Percentiles rank a stretch among this genome's conserved stretches.
phyloP scores from a whole-genome alignment of 1,139 yeast genomes.

The Sugiyamaella paludigena region DNA sequence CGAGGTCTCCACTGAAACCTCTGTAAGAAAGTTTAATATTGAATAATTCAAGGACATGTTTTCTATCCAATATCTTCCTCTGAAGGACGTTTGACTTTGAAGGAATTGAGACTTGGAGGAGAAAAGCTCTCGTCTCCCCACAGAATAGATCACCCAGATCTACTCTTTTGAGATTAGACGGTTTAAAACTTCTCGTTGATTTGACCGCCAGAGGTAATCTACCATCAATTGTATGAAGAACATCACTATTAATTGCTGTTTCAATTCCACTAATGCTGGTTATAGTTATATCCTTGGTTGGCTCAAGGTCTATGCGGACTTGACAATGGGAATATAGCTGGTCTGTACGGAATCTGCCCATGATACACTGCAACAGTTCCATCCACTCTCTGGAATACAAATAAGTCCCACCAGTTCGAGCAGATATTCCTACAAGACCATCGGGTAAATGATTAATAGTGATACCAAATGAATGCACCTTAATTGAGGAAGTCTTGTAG shows the following conservation, averaged over 20 bases:
- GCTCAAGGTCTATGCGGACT: constrained; percentile 19
- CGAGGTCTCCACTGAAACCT: constrained; percentile 12
- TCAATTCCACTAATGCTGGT: constrained; percentile 18
- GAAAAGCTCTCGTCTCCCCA: constrained; percentile 23
- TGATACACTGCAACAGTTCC: constrained; percentile 14
- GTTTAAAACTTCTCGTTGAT: constrained; percentile 12
- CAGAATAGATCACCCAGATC: constrained; percentile 24
- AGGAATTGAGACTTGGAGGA: constrained; percentile 24
- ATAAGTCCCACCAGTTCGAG: constrained; percentile 19
- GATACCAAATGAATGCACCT: constrained; percentile 21
- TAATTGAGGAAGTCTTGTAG: constrained; percentile 5
- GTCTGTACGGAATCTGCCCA: constrained; percentile 17
- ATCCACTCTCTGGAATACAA: constrained; percentile 20
- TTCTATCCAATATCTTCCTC: constrained; percentile 3
- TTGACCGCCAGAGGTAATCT: background rate
- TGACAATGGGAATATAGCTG: constrained; percentile 18
- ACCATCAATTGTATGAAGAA: constrained; percentile 14
- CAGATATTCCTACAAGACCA: constrained; percentile 12
- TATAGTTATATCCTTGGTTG: constrained; percentile 19
- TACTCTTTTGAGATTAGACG: constrained; percentile 13
- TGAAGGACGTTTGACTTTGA: background rate
- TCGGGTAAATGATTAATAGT: constrained; percentile 20
- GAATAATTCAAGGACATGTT: constrained; percentile 9
- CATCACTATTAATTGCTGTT: constrained; percentile 12
- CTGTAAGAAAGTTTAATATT: constrained; percentile 12